phyloP scores from a whole-genome alignment of 345 rosid species.

The Physaria fendleri region DNA sequence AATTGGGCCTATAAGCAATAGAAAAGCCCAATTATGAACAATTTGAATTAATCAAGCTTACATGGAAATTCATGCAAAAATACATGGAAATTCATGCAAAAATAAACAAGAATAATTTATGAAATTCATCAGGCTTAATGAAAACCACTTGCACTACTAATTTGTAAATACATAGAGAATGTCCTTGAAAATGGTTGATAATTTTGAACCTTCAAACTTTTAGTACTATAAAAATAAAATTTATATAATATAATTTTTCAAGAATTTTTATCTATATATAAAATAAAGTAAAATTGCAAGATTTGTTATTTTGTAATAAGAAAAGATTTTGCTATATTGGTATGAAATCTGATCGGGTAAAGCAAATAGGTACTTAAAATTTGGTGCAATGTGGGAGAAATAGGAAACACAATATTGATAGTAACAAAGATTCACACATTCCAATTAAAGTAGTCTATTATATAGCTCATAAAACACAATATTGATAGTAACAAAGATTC shows the following conservation, averaged over 20 bases:
- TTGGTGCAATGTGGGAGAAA: conserved; percentile 22
- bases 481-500: conserved; percentile 17
- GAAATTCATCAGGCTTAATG: neutral
- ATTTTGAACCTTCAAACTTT: neutral
- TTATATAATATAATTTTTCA: neutral
- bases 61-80: neutral
- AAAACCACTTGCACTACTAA: neutral
- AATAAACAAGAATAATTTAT: neutral
- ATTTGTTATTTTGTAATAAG: too few species aligned
- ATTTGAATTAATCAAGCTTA: too few species aligned
- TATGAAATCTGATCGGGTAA: conserved; percentile 10
- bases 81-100: neutral
- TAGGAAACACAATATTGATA: conserved; percentile 13
- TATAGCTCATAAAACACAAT: conserved; percentile 12
- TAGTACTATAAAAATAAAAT: neutral
- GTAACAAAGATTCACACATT: conserved; percentile 20
- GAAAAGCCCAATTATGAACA: neutral
- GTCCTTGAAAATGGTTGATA: neutral
- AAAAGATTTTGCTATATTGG: neutral
- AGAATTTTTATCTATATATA: too few species aligned
- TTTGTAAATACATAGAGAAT: neutral
- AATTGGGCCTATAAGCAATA: neutral
- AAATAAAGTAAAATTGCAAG: too few species aligned
- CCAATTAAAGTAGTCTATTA: conserved; percentile 8
- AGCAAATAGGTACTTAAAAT: conserved; percentile 12